Evolutionary conservation across 2,329 filamentous ascomycete species (phyloP), one percentile per base, ranked within the genome.

Genomic region (Colletotrichum sp.): DNA sequence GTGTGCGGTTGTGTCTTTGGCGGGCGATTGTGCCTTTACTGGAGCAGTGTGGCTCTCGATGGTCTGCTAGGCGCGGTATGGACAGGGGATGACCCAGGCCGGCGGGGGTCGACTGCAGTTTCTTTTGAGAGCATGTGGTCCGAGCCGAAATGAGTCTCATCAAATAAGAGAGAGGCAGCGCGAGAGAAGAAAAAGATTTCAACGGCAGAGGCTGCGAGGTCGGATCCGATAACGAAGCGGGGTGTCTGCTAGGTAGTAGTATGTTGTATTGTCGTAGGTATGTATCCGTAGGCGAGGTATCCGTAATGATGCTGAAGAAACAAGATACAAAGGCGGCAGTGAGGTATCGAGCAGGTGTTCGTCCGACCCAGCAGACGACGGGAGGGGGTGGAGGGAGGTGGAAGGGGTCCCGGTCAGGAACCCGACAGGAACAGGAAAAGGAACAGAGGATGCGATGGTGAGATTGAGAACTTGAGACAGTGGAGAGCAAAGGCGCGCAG

Each of bases 101-200:
- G 32, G 71, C 30, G 34, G 60, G 58, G 71, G 48, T 60, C n/a
- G 28, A 60, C 32, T 66, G 71, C 71, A 66, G 66, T 66, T 71
- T 52, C 72, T 75, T 68, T 68, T 64, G 73, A 56, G 73, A 73
- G 69, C 69, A 64, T 75, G 73, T 72, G 69, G 69, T 75, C 73
- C 73, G 73, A 73, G 69, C 73, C 73, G 73, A 75, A 56, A 75
- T 75, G 71, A 71, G 43, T 32, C 38, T 75, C 73, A 75, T 75
- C 56, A 68, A 64, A 64, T 24, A 16, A 26, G 21, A 38, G 61
- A 64, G 61, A 43, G 60, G 16, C 28, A 64, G 55, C 24, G 55
- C 24, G 55, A 28, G 36, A 36, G 38, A 68, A 36, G 28, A 61
- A 55, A 30, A 55, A 56, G 9, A 34, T 36, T 30, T 32, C 18